Percentiles rank a stretch among this genome's conserved stretches.
These are phyloP conservation scores for Diaporthe australafricana DNA, from an alignment of 2,329 filamentous ascomycete genomes.

Conservation along the genomic window DNA sequence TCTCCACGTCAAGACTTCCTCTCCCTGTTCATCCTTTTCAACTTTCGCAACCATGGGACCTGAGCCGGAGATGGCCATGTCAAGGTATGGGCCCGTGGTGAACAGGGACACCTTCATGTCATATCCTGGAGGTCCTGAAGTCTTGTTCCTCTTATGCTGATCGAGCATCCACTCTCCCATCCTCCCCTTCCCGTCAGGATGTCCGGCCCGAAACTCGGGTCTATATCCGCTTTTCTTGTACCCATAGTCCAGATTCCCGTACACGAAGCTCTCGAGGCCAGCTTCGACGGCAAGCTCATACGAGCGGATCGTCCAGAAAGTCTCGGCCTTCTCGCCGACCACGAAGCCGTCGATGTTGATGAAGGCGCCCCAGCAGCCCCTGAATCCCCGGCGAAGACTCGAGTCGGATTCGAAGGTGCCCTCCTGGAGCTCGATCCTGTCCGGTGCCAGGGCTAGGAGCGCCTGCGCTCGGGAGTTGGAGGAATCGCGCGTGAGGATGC, in stretches of 20 bases:
- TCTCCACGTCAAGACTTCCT: slow-evolving; percentile 55
- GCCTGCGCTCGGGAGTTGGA: slow-evolving; percentile 54
- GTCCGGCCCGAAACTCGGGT: slow-evolving; percentile 12
- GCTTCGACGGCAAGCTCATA: slow-evolving; percentile 39
- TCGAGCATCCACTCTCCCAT: slow-evolving; percentile 57
- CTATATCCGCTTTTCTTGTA: slow-evolving; percentile 37
- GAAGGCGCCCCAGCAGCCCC: slow-evolving; percentile 52
- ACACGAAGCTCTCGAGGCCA: slow-evolving; percentile 36
- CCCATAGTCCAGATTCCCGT: slow-evolving; percentile 38
- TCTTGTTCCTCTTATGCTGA: slow-evolving; percentile 50
- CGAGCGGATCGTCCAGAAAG: slow-evolving; percentile 37
- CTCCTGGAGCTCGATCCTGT: slow-evolving; percentile 56
- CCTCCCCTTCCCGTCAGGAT: slow-evolving; percentile 55
- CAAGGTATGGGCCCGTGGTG: slow-evolving; percentile 59
- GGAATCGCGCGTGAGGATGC: slow-evolving; percentile 60
- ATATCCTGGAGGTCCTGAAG: not conserved
- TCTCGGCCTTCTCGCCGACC: slow-evolving; percentile 39
- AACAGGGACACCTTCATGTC: slow-evolving; percentile 52
- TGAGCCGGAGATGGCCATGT: slow-evolving; percentile 52
- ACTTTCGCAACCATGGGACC: slow-evolving; percentile 55
- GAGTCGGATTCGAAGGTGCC: slow-evolving; percentile 61
- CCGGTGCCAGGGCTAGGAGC: slow-evolving; percentile 52
- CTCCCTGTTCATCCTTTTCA: slow-evolving; percentile 42
- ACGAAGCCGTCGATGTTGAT: slow-evolving; percentile 41
- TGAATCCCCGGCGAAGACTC: slow-evolving; percentile 56